Evolutionary conservation across 768 basidiomycete genomes (phyloP), one percentile per base, ranked within the genome.

Genomic region (Suillus clintonianus): DNA sequence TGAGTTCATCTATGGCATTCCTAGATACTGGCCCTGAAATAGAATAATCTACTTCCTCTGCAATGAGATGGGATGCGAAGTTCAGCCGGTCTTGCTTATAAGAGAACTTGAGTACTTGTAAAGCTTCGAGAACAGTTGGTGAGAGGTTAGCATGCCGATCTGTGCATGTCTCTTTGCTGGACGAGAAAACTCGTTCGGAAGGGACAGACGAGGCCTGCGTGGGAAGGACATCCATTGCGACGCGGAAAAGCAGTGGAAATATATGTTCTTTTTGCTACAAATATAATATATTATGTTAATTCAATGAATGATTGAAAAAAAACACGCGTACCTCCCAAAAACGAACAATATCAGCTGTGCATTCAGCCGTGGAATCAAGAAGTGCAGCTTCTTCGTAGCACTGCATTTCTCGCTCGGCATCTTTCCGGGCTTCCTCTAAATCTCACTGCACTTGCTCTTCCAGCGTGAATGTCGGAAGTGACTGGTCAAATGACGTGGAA

Each of bases 151-250:
- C 72, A 14, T 70, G 66, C 22, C 68, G 68, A 9, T 68, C 57
- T 27, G 71, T 69, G 41, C 61, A 64, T 1, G 75, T 76, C 61
- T 74, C 47, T 47, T 48, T 50, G 48, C 48, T 50, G 14, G 48
- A 50, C 14, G 24, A 50, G 48, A 27, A 50, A 14, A 50, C 48
- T 24, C 6, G 48, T 27, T 50, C 14, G 24, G 48, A 58, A 24
- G 56, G 56, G 0, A 58, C 56, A 14, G 74, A 76, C 3, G 76
- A 77, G 27, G 71, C 71, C 58, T 72, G 69, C 5, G 63, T 50
- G 4, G 69, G 67, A 24, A 70, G 51, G 50, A 58, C 50, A 57
- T 70, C 67, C 50, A 67, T 56, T 11, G 69, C 70, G n/a, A 70
- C 42, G 15, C 60, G 47, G 30, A 39, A 60, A 41, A 37, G 22